A percentile compares a stretch with the other conserved stretches of the same genome.
Conservation (phyloP, 73 alveolate species). For the Stentor roeselii region DNA sequence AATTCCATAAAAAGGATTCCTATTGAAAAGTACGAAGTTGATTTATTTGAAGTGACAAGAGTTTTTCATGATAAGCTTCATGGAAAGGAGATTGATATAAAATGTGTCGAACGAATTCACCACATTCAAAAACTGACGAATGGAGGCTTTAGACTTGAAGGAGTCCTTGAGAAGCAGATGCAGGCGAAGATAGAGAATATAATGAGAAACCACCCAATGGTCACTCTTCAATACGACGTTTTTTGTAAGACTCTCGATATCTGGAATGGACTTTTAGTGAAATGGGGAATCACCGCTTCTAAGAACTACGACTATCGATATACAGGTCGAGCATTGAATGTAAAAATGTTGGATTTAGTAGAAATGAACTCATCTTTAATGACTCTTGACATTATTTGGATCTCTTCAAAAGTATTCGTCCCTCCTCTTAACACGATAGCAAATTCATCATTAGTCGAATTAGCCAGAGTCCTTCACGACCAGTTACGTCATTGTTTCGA, state of each 20-base stretch:
- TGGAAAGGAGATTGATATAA: not conserved
- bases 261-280: not conserved
- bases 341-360: not conserved
- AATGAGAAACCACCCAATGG: not conserved
- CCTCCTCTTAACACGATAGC: not conserved
- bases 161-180: not conserved
- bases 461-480: not conserved
- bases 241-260: not conserved
- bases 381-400: not conserved
- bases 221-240: not conserved
- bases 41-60: not conserved
- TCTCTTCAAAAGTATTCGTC: not conserved
- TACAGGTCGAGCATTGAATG: conserved; percentile 11
- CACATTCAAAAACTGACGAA: not conserved
- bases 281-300: not conserved
- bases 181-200: not conserved
- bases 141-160: not conserved
- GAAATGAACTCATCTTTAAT: conserved; percentile 5
- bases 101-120: conserved; percentile 16
- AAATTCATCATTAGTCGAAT: not conserved
- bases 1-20: not conserved
- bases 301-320: not conserved
- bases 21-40: not conserved
- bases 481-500: not conserved
- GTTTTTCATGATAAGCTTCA: not conserved